phyloP scores from a whole-genome alignment of 2,329 filamentous ascomycete genomes.

The Cladophialophora exuberans region DNA sequence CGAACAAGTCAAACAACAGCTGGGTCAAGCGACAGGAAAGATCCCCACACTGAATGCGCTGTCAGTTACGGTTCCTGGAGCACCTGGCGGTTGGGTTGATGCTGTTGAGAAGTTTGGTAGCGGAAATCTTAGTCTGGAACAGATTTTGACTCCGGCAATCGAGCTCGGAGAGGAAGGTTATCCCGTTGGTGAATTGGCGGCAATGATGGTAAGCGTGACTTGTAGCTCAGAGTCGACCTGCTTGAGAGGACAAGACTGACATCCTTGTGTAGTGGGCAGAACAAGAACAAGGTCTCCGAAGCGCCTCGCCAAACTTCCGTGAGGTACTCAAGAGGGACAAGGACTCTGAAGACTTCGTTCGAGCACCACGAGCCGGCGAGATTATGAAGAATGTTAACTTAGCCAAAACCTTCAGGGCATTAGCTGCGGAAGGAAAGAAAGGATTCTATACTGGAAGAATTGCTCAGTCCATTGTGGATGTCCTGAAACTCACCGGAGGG shows the following conservation, averaged over 20 bases:
- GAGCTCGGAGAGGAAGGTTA: constrained; percentile 86
- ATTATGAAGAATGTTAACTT: constrained; percentile 85
- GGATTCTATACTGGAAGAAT: constrained; percentile 90
- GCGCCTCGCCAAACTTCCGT: constrained; percentile 79
- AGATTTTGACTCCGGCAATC: constrained; percentile 82
- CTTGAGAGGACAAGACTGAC: constrained; percentile 11
- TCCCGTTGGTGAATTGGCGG: constrained; percentile 80
- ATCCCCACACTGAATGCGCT: constrained; percentile 75
- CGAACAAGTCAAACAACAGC: constrained; percentile 68
- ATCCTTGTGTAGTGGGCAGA: constrained; percentile 65
- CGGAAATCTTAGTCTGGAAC: constrained; percentile 74
- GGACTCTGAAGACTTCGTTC: constrained; percentile 66
- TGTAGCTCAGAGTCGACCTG: not conserved
- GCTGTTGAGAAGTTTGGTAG: constrained; percentile 86
- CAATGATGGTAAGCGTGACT: constrained; percentile 62
- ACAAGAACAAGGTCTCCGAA: constrained; percentile 65
- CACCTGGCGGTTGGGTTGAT: constrained; percentile 91
- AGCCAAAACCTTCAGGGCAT: constrained; percentile 75
- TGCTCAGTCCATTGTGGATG: constrained; percentile 78
- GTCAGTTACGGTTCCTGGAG: constrained; percentile 84
- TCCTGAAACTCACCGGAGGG: constrained; percentile 75
- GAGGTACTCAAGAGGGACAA: constrained; percentile 86
- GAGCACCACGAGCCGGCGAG: constrained; percentile 78
- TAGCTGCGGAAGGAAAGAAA: constrained; percentile 80
- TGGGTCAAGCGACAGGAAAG: constrained; percentile 64